Evolutionary conservation across 2,329 filamentous ascomycete genomes (phyloP), one percentile per base, ranked within the genome.

Genomic region (Chalara sp.): DNA sequence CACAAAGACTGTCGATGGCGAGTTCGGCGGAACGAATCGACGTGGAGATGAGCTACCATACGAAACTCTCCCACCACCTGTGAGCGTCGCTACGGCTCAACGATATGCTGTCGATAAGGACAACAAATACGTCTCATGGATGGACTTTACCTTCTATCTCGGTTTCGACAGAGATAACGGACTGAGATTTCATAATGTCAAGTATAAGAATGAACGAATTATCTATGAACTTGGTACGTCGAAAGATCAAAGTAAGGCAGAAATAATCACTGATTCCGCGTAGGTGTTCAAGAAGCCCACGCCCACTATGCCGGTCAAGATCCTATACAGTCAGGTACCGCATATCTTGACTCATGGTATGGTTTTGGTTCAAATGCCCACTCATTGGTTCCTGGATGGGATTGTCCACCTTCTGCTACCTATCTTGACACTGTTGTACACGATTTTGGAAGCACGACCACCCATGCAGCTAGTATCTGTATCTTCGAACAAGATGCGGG

Each of bases 201-300:
- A 68, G 13, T 79, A 73, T 67, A 76, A 78, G 57, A 76, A 74
- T n/a, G 69, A 78, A 52, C 67, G 76, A 6, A 62, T 82, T 6
- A 64, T 81, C 8, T 81, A 80, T 51, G 78, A 81, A 53, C 66
- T 82, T 1, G 72, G 72, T 3, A 63, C 81, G 0, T 74, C 81
- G 59, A 77, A 81, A 61, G 58, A 60, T 6, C 21, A 21, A 21
- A 21, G 21, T 21, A 21, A 21, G 21, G 21, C 21, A 21, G 21
- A 21, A 21, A 21, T 21, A 21, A 21, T 21, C 21, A 21, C 21
- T 21, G 21, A 21, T 21, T 21, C 21, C 21, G 21, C 21, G 21
- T 21, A 21, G 21, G 21, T 21, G 21, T 21, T 21, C 21, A 21
- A 21, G 21, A 21, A 21, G 21, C 21, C 21, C 21, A 21, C 21